A percentile compares a stretch with the other conserved stretches of the same genome.
phyloP scores from a whole-genome alignment of 2,329 filamentous ascomycete species.

The Colletotrichum siamense region DNA sequence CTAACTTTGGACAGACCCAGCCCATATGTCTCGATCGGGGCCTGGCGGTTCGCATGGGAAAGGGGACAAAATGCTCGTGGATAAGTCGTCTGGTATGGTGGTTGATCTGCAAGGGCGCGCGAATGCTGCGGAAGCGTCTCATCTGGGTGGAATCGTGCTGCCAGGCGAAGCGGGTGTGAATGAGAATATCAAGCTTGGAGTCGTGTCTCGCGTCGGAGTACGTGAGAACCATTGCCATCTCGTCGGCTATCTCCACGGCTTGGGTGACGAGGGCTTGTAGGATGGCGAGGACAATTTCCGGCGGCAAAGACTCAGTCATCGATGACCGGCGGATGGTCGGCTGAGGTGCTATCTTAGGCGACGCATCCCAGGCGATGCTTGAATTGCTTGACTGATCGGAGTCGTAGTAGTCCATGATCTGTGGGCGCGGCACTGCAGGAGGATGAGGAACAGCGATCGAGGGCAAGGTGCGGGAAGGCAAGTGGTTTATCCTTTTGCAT shows the following conservation, averaged over 20 bases:
- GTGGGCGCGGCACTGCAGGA: neutral
- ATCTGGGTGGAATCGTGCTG: neutral
- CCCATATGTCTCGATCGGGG: neutral
- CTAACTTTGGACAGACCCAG: neutral
- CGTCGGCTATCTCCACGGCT: neutral
- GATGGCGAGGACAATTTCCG: neutral
- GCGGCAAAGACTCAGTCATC: neutral
- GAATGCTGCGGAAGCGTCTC: neutral
- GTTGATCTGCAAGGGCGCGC: neutral
- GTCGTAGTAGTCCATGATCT: neutral
- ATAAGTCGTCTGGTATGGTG: neutral
- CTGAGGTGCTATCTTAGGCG: neutral
- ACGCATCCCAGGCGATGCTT: neutral
- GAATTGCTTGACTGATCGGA: neutral
- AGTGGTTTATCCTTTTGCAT: neutral
- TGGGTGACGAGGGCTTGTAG: neutral
- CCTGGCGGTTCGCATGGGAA: neutral
- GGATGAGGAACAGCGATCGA: neutral
- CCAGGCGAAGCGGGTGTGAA: neutral
- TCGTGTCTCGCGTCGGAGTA: neutral
- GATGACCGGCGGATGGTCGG: neutral
- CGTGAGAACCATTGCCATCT: neutral
- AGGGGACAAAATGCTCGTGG: neutral
- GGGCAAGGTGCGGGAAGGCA: neutral
- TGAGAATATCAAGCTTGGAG: neutral